Base-by-base conservation (phyloP, 177 flowering plant species). In the Telopea speciosissima region DNA sequence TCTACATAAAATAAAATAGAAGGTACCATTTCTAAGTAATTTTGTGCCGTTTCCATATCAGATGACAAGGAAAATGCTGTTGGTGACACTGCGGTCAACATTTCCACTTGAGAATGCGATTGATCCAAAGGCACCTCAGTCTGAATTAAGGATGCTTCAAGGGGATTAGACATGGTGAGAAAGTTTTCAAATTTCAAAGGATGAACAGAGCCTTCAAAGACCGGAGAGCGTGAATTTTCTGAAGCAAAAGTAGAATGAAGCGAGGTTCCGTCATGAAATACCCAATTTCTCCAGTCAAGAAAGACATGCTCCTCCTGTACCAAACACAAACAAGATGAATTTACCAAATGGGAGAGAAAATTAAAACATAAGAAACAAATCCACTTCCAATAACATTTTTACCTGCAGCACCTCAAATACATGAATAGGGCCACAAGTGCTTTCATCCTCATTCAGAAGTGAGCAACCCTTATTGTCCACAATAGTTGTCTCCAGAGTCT, bases 251-350 rank as follows among this genome's bases (percentile, higher is more conserved):
- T 69, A n/a, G 69, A 49, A 56, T 66, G 68, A 26, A 60, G 62
- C 52, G 70, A 60, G 31, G 58, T 28, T 52, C 78, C 68, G 73
- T 88, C 91, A 74, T 63, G 69, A 75, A 94, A 85, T 44, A 62
- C 70, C 97, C 97, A 92, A 49, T 83, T 73, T 72, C 77, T 82
- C 99, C 99, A 94, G 75, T 92, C 91, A 70, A 85, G 70, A 6
- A 77, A 63, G 21, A 71, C 25, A 54, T n/a, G 73, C 70, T 83
- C 86, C 66, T 85, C 90, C 97, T 90, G 78, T n/a, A 64, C 17
- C 72, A 74, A 76, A 62, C 14, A 25, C 33, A 71, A 42, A 52
- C 63, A 22, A 24, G 19, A 3, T 33, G 25, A 66, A 3, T 49
- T 49, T 16, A 12, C 19, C 19, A 12, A 49, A 49, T 49, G 19